Base-by-base conservation (phyloP, 495 filamentous ascomycete genomes). In the Aspergillus egyptiacus region DNA sequence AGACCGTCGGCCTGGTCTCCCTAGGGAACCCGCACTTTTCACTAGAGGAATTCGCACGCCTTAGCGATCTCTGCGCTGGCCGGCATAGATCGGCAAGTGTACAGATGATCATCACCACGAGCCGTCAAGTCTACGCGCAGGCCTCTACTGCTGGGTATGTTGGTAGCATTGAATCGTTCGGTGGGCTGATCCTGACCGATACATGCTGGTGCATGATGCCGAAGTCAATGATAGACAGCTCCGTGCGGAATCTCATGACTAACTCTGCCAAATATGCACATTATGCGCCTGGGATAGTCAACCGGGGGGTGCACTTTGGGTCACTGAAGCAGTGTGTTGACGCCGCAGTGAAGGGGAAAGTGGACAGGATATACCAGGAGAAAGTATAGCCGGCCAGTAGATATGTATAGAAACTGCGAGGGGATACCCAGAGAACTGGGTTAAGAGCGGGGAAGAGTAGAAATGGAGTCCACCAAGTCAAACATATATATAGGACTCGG, bases 1-100 rank as follows among this genome's bases (percentile, higher is more conserved):
- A 14, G 8, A 43, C 53, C 5, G 50, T 66, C 14, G 59, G 55
- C 22, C 45, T 68, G 8, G 48, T 68, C 2, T 68, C 65, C 2
- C 55, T 68, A 3, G 65, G 65, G 4, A 68, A 66, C 23, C 65
- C 65, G 6, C 63, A 68, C 36, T 64, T 68, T 30, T 52, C 65
- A 6, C 35, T 55, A 0, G 47, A 56, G 13, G 64, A 67, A 27
- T 54, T 62, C 13, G 11, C 10, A 18, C 51, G 33, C 0, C 46
- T 62, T 5, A 40, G 35, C 2, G 11, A 33, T 0, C 53, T 63
- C 6, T 58, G 53, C 24, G 8, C 13, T 19, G 45, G 51, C 5
- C 58, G 55, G 14, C 38, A 8, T 2, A 62, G 61, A 34, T 18
- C 11, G 6, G 9, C 46, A 1, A 11, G 28, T 5, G 47, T 47